Evolutionary conservation across 1,139 yeast species (phyloP), one percentile per base, ranked within the genome.

Genomic region (Eremothecium cymbalariae): DNA sequence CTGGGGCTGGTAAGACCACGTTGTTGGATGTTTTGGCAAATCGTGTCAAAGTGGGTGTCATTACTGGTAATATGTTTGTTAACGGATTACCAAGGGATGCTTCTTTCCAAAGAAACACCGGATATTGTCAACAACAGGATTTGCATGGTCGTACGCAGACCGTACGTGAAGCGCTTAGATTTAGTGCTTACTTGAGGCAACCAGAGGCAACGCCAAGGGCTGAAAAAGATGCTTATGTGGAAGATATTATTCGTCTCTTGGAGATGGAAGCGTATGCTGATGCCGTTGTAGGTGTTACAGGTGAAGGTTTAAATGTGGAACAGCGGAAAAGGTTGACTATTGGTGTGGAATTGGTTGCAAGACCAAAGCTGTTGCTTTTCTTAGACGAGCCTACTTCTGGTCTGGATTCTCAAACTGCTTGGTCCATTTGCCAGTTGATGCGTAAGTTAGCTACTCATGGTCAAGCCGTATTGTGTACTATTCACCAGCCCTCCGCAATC

Each of bases 1-100:
- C 84, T 11, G 85, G 85, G 56, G 84, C 85, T 31, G 85, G 85
- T 60, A 77, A 77, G 51, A 77, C 85, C 13, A 77, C 85, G 1
- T 52, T 71, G 25, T 63, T 77, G 43, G 80, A 77, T 57, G 76
- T 77, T 38, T 63, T 77, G 40, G 78, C 83, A 16, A 74, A 74
- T 45, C 72, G 85, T 55, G 74, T 76, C 11, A 74, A 80, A 13
- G 66, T 71, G 64, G 85, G 84, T 55, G 76, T 74, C 32, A 75
- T 77, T 30, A 65, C 80, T 28, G 84, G 84, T 46, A 67, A 66
- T 34, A 70, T 78, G 67, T 68, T 73, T 58, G 83, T 77, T 33
- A 75, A 76, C 53, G 82, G 82, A 34, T 63, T 62, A 32, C 63
- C 68, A 17, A 65, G 78, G 45, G 82, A 74, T 46, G 57, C 64